Base-by-base conservation (phyloP, 2,329 filamentous ascomycete species). In the Didymella exigua region DNA sequence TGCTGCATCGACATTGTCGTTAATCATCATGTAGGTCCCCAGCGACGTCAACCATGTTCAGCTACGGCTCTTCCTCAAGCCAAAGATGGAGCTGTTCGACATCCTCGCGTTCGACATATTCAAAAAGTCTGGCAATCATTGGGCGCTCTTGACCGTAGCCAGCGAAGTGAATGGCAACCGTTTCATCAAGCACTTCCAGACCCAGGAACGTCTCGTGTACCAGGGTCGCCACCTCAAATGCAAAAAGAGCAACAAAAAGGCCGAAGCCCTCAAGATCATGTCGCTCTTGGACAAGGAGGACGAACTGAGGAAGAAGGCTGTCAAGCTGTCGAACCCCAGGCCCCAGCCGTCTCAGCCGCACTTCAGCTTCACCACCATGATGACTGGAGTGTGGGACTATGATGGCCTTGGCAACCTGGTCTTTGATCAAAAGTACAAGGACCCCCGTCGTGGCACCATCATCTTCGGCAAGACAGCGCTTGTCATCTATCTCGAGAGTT, bases 71-170 rank as follows among this genome's bases (percentile, higher is more conserved):
- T 77, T 75, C 41, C 73, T 84, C 13, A 65, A 69, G 16, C 67
- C 71, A 0, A 65, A 69, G 13, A 66, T 84, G 6, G 56, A 48
- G 5, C 52, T 64, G 1, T 74, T 80, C 7, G 68, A 68, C 1
- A 78, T 83, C 50, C 46, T 70, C 4, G 66, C 71, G 26, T 82
- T 75, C 57, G 69, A 80, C 40, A 77, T 77, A 40, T 72, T 78
- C 27, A 83, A 83, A 58, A 65, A 72, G 4, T 64, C 23, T 56
- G 59, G 55, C 16, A 48, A 49, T 0, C 5, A 50, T 11, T 75
- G 73, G 58, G 83, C 78, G 0, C 74, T 70, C 11, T 58, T 85
- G 34, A 82, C 81, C 0, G 75, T 85, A 19, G 73, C 79, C 1
- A 70, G 76, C 49, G 19, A 42, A 1, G 45, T 59, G 1, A 76